Evolutionary conservation across 768 basidiomycete species (phyloP).

Genomic region (Boletus vermiculosoides): DNA sequence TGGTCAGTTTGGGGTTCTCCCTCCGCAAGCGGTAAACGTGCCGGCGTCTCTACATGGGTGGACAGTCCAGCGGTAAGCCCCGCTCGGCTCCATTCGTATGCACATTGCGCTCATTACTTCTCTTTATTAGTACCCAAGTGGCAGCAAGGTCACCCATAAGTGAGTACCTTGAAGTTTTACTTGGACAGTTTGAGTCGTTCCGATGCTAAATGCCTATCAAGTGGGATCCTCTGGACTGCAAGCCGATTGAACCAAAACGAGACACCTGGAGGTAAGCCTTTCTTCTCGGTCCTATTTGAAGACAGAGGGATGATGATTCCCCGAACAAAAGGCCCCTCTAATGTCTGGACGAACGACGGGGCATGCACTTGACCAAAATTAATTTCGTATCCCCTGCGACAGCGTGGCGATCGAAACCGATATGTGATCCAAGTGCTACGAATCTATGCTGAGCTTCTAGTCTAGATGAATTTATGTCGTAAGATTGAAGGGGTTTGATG

Average conservation of each 20-base stretch:
- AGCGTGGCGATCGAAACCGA: neutral
- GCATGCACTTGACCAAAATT: conserved; percentile 36
- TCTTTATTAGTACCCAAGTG: conserved; percentile 41
- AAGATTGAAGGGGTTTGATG: too few relatives aligned
- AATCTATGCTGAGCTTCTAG: neutral
- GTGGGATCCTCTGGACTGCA: conserved; percentile 48
- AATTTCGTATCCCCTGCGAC: neutral
- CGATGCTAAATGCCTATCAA: conserved; percentile 13
- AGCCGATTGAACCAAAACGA: conserved; percentile 46
- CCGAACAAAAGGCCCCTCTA: conserved; percentile 39
- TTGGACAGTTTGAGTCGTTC: neutral
- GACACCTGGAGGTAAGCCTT: conserved; percentile 28
- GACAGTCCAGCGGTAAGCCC: conserved; percentile 35
- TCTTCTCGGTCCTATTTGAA: neutral
- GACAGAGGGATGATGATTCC: neutral
- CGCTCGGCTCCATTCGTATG: neutral
- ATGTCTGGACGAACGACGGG: conserved; percentile 59
- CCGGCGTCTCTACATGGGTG: conserved; percentile 39
- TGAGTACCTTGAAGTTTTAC: conserved; percentile 19
- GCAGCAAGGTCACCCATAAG: conserved; percentile 41
- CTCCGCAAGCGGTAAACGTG: conserved; percentile 30
- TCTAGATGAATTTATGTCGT: neutral
- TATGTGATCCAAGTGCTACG: neutral
- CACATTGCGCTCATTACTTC: neutral
- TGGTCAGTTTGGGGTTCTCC: neutral